Evolutionary conservation across 177 flowering plant species (phyloP).

Genomic region (Telopea speciosissima): DNA sequence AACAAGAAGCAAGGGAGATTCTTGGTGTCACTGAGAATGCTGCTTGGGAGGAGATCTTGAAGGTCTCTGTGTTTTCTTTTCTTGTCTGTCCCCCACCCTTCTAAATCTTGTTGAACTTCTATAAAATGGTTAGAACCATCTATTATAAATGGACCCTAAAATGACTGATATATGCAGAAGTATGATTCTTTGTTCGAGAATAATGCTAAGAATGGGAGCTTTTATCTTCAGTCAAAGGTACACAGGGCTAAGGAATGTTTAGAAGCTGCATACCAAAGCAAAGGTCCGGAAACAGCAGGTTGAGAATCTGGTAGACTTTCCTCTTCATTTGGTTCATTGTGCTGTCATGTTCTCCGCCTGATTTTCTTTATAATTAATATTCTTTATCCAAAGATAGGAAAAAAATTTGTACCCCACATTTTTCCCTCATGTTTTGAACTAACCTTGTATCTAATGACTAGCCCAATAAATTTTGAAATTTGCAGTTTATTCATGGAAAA

Average conservation of each 20-base stretch:
- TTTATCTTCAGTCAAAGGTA: constrained; percentile 39
- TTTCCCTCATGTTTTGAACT: no score
- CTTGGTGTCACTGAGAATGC: constrained; percentile 55
- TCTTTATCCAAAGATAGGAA: no score
- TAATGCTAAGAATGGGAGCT: constrained; percentile 31
- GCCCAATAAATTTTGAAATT: no score
- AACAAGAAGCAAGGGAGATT: constrained; percentile 65
- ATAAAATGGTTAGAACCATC: background rate
- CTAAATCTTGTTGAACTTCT: background rate
- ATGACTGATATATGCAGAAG: constrained; percentile 17
- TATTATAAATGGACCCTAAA: background rate
- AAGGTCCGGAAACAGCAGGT: constrained; percentile 13
- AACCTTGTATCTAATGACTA: no score
- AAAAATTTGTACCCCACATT: no score
- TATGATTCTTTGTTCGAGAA: constrained; percentile 28
- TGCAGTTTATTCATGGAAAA: no score
- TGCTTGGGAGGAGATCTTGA: constrained; percentile 55
- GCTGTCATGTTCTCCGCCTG: background rate
- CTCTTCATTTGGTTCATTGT: background rate
- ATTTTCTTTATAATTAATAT: no score
- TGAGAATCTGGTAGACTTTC: background rate
- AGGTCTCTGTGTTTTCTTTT: constrained; percentile 26
- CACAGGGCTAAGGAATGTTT: constrained; percentile 33
- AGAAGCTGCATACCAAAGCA: constrained; percentile 18
- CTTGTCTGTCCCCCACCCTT: no score